Evolutionary conservation across 2,329 filamentous ascomycete genomes (phyloP).

Genomic region (Xylaria arbuscula): DNA sequence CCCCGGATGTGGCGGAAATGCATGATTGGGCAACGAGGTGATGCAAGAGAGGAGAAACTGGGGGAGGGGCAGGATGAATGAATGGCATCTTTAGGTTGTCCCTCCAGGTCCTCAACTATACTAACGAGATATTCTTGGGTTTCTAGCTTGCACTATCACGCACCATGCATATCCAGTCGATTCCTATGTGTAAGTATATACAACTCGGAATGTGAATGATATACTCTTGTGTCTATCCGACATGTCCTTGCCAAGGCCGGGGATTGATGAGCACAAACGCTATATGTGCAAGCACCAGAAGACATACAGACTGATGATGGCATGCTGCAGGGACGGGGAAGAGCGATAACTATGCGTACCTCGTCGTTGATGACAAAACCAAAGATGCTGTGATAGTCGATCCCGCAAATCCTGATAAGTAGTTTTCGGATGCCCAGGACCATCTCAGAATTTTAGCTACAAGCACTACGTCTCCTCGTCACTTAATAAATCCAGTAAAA

Average conservation of each 20-base stretch:
- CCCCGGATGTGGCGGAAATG: conserved; percentile 10
- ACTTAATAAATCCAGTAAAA: too few species aligned
- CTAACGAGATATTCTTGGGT: conserved; percentile 28
- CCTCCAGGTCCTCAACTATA: conserved; percentile 24
- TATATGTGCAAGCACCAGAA: not conserved
- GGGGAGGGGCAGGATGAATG: not conserved
- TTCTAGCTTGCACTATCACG: conserved; percentile 53
- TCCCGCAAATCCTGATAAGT: conserved; percentile 78
- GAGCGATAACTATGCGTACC: conserved; percentile 86
- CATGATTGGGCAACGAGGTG: conserved; percentile 7
- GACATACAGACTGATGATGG: conserved; percentile 22
- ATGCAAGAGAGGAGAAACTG: not conserved
- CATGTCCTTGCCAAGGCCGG: not conserved
- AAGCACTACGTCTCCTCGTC: not conserved
- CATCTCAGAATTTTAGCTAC: too few species aligned
- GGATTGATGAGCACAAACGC: not conserved
- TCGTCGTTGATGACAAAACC: conserved; percentile 81
- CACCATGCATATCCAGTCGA: conserved; percentile 86
- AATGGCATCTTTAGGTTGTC: conserved; percentile 10
- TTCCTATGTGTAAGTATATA: conserved; percentile 82
- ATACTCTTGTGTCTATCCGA: not conserved
- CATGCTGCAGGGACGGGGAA: conserved; percentile 73
- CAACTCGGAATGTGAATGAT: conserved; percentile 12
- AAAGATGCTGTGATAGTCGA: conserved; percentile 84
- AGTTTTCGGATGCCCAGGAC: not conserved